A percentile compares a stretch with the other conserved stretches of the same genome.
These are phyloP conservation scores for Zoysia japonica DNA, from an alignment of 176 grass and related monocot genomes.

Conservation along the genomic window DNA sequence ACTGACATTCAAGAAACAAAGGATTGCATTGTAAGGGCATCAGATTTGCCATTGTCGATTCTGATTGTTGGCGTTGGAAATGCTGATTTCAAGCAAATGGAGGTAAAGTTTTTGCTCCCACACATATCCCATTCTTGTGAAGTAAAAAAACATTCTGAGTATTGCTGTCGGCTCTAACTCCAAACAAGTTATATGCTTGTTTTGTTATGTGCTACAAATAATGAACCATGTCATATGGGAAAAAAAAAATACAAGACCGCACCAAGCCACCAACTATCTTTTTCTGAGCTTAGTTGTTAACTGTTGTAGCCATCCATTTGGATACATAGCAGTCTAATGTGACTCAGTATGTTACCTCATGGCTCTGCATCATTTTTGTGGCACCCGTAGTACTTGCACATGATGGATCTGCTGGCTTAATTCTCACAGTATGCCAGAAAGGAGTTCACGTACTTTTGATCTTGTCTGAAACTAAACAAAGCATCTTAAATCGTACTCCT, in stretches of 20 bases:
- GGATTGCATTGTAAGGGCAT: constrained; percentile 84
- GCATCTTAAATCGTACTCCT: background rate
- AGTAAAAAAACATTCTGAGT: background rate
- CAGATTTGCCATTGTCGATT: constrained; percentile 89
- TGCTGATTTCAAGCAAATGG: constrained; percentile 94
- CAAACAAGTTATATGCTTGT: background rate
- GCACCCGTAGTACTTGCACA: background rate
- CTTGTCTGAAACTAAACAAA: constrained; percentile 27
- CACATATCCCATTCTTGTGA: constrained; percentile 9
- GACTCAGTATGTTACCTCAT: background rate
- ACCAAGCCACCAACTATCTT: background rate
- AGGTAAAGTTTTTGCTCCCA: constrained; percentile 48
- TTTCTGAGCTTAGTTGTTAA: constrained; percentile 21
- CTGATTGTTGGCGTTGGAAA: constrained; percentile 89
- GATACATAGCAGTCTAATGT: constrained; percentile 1
- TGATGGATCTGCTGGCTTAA: background rate
- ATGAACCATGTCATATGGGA: background rate
- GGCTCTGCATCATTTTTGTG: background rate
- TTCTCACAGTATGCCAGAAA: constrained; percentile 10
- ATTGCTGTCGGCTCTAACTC: background rate
- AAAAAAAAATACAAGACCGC: background rate
- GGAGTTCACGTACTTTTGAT: background rate
- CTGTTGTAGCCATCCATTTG: background rate
- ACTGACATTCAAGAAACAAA: constrained; percentile 82
- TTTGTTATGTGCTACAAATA: background rate